Base-by-base conservation (phyloP, 306 rosid species). In the Cotoneaster glaucophyllus region DNA sequence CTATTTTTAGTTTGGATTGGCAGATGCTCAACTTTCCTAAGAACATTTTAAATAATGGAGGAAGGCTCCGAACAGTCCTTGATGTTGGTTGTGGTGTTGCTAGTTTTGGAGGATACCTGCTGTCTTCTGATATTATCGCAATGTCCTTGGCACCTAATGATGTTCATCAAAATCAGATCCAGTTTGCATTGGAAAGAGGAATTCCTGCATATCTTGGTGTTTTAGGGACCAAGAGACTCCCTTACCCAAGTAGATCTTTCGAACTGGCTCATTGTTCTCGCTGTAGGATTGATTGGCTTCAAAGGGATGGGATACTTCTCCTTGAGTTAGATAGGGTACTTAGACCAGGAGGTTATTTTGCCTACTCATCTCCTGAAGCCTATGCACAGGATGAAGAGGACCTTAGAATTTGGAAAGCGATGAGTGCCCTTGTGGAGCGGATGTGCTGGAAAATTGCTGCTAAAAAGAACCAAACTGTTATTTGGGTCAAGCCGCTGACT, bases 11-110 rank as follows among this genome's bases (percentile, higher is more conserved):
- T 73, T 80, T 86, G 74, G 45, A 39, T 71, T 84, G 68, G 70
- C 88, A 95, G 99, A 96, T 96, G 99, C 98, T 93, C 44, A 87
- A 89, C 88, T 96, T 96, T 87, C 81, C 96, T 15, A 85, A 89
- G 61, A 43, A 89, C 75, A 89, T 71, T 69, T 79, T 96, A 70
- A 93, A 89, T 82, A 86, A 96, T 75, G 87, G 82, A 62, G 99
- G 99, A 75, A 90, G 83, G 62, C 73, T 96, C 81, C 83, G 99
- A 76, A 93, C 97, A 18, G 96, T 93, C 80, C 97, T 96, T 85
- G 99, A 93, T 88, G 99, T 96, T 73, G 98, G 99, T 54, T 96
- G 99, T 81, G 99, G 99, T 64, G 99, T 96, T 73, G 99, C 99
- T 74, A 96, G 99, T 82, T 96, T 96, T 67, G 99, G 99, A 68